Percentiles rank a stretch among this genome's conserved stretches.
These are phyloP conservation scores for Chenopodium berlandieri DNA, from an alignment of 148 eudicot species.

Conservation along the genomic window DNA sequence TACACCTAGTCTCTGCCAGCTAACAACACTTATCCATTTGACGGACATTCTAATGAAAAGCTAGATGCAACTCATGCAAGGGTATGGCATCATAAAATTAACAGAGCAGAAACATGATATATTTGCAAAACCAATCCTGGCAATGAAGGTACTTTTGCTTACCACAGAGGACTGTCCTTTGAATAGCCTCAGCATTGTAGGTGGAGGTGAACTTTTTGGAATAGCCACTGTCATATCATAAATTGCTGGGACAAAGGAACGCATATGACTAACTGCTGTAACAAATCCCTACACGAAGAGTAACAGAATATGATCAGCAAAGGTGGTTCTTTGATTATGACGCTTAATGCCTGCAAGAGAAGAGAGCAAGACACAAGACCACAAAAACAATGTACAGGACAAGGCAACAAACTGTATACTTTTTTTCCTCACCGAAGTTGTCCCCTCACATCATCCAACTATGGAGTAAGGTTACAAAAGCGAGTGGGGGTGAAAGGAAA, in stretches of 20 bases:
- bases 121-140: neutral
- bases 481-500: neutral
- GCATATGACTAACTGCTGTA: constrained; percentile 82
- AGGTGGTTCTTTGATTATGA: neutral
- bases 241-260: constrained; percentile 85
- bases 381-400: neutral
- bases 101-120: neutral
- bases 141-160: constrained; percentile 26
- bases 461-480: neutral
- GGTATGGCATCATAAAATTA: neutral
- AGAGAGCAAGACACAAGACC: neutral
- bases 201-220: constrained; percentile 68
- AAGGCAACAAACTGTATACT: neutral
- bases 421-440: neutral
- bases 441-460: neutral
- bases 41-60: neutral
- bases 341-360: constrained; percentile 10
- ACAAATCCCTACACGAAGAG: constrained; percentile 73
- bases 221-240: constrained; percentile 82
- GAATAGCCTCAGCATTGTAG: constrained; percentile 84
- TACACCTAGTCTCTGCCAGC: neutral
- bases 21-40: neutral
- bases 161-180: constrained; percentile 92
- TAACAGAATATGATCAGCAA: constrained; percentile 11
- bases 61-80: neutral